Evolutionary conservation across 495 filamentous ascomycete species (phyloP).

Genomic region (Lentithecium fluviatile): DNA sequence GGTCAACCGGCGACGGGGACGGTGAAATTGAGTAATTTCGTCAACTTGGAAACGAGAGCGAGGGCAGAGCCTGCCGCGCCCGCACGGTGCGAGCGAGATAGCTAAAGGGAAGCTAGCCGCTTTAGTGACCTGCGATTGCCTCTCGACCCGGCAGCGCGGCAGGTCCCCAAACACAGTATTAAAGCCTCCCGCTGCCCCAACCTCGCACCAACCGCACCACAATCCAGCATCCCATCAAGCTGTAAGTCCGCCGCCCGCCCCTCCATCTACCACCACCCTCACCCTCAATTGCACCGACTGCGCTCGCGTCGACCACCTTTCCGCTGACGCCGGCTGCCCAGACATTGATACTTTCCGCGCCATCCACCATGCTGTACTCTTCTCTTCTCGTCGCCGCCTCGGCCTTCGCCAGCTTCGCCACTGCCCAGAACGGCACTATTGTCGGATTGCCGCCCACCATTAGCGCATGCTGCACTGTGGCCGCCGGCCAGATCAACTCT

Average conservation of each 20-base stretch:
- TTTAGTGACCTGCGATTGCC: no score
- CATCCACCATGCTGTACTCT: slow-evolving; percentile 41
- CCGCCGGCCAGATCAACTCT: slow-evolving; percentile 25
- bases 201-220: slow-evolving; percentile 2
- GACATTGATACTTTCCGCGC: slow-evolving; percentile 33
- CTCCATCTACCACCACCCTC: not conserved
- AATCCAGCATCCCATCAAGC: slow-evolving; percentile 18
- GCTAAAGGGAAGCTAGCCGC: no score
- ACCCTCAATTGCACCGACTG: not conserved
- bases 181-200: not conserved
- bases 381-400: slow-evolving; percentile 40
- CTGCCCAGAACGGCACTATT: slow-evolving; percentile 39
- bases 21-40: no score
- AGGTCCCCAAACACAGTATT: no score
- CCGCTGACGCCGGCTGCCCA: slow-evolving; percentile 6
- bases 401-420: slow-evolving; percentile 39
- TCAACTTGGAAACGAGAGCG: no score
- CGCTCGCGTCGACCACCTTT: not conserved
- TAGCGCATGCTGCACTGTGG: slow-evolving; percentile 32
- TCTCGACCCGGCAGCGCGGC: no score
- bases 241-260: slow-evolving; percentile 15
- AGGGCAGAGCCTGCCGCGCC: no score
- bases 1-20: no score
- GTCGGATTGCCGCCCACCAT: not conserved
- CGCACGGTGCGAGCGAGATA: no score